phyloP scores from a whole-genome alignment of 2,329 filamentous ascomycete species.

The Cercospora canescens region DNA sequence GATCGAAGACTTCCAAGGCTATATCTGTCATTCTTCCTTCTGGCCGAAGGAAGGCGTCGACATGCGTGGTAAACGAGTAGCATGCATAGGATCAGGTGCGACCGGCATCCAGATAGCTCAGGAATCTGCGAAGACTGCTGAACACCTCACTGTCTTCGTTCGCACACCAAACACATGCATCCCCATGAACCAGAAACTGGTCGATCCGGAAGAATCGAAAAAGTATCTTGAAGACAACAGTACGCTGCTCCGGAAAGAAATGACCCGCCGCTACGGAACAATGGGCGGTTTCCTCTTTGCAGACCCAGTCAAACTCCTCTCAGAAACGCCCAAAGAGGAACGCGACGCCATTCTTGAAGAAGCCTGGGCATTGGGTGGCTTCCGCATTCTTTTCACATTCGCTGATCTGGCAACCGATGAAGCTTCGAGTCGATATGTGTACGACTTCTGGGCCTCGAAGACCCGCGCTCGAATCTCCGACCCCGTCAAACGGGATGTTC shows the following conservation, averaged over 20 bases:
- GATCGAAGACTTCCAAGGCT: slow-evolving; percentile 20
- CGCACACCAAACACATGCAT: slow-evolving; percentile 66
- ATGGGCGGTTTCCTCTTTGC: slow-evolving; percentile 21
- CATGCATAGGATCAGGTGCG: slow-evolving; percentile 44
- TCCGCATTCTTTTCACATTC: slow-evolving; percentile 57
- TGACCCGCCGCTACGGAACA: slow-evolving; percentile 14
- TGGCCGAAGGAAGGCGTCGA: slow-evolving; percentile 36
- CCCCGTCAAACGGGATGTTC: slow-evolving; percentile 48
- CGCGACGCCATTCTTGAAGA: slow-evolving; percentile 51
- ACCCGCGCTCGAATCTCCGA: slow-evolving; percentile 52
- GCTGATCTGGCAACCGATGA: slow-evolving; percentile 50
- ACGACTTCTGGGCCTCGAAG: slow-evolving; percentile 58
- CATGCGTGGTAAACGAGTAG: slow-evolving; percentile 37
- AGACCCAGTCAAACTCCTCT: slow-evolving; percentile 9
- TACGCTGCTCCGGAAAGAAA: slow-evolving; percentile 39
- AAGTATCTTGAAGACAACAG: slow-evolving; percentile 16
- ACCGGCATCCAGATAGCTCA: slow-evolving; percentile 42
- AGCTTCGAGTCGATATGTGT: slow-evolving; percentile 53
- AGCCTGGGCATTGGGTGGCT: slow-evolving; percentile 54
- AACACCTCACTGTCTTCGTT: slow-evolving; percentile 60
- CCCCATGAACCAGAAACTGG: slow-evolving; percentile 55
- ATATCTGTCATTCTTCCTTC: slow-evolving; percentile 37
- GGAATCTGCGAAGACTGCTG: slow-evolving; percentile 30
- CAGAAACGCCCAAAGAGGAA: slow-evolving; percentile 34
- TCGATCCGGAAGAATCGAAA: slow-evolving; percentile 17